Base-by-base conservation (phyloP, 805 yeast genomes). In the Vanderwaltozyma yarrowii region DNA sequence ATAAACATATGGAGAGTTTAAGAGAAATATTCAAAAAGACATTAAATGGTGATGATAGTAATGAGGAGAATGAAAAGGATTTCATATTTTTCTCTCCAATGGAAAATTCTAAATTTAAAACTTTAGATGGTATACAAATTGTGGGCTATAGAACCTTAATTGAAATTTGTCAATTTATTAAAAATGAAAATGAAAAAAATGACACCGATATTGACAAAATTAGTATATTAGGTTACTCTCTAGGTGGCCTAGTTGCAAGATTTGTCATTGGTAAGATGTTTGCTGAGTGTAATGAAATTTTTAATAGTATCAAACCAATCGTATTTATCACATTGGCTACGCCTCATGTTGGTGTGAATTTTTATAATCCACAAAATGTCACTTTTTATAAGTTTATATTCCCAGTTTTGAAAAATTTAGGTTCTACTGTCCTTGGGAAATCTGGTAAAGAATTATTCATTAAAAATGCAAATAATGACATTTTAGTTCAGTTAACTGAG, bases 221-320 rank as follows among this genome's bases (percentile, higher is more conserved):
- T 35, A 82, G 94, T 43, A 66, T 89, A 30, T 69, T 84, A 3
- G 96, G 97, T 0, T 89, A 88, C 57, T 84, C 95, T 0, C 63
- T 89, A 41, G 96, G 97, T 17, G 97, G 97, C 0, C 61, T 88
- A 26, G 75, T 89, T 24, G 69, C 87, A 0, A 66, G 96, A 36
- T 87, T 84, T 56, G 78, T 86, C 19, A 68, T 87, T 33, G 96
- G 96, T 2, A 67, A 80, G 33, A 46, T 58, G 50, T 51, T 64
- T 77, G 45, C 71, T 56, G 58, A 78, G 66, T 44, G 71, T 64
- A 48, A 67, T 62, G 42, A 66, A 67, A 1, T 73, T 69, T 53
- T 84, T 78, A 48, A 71, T 71, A 50, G 51, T 1, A 69, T 84
- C 16, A 67, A 69, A 41, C 95, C 96, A 0, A 63, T 71, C 17